Percentiles rank a stretch among this genome's conserved stretches.
These are phyloP conservation scores for Xylaria scruposa DNA, from an alignment of 495 filamentous ascomycete genomes.

Conservation along the genomic window DNA sequence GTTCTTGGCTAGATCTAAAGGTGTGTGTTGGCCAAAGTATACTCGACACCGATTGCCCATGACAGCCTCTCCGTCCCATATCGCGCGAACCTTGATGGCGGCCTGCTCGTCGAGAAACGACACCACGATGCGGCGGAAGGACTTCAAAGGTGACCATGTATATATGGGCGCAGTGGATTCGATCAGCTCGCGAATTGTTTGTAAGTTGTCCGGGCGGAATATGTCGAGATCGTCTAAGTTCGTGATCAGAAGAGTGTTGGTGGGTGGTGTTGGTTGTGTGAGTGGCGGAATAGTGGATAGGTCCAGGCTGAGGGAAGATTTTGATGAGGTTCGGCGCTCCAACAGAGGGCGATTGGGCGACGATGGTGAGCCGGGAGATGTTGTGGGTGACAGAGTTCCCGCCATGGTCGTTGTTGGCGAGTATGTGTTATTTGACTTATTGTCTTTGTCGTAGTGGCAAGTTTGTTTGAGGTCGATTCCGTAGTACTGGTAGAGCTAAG, in stretches of 20 bases:
- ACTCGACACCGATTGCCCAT: slow-evolving; percentile 75
- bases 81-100: slow-evolving; percentile 73
- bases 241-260: slow-evolving; percentile 94
- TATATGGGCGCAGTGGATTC: slow-evolving; percentile 72
- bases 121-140: slow-evolving; percentile 88
- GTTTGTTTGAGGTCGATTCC: background rate
- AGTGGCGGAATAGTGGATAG: slow-evolving; percentile 81
- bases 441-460: background rate
- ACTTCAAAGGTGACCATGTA: slow-evolving; percentile 90
- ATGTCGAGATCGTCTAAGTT: slow-evolving; percentile 79
- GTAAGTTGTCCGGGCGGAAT: slow-evolving; percentile 79
- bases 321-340: slow-evolving; percentile 44
- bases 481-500: background rate
- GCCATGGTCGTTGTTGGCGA: slow-evolving; percentile 32
- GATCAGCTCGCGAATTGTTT: slow-evolving; percentile 76
- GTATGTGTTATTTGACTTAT: background rate
- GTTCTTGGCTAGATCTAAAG: slow-evolving; percentile 56
- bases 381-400: slow-evolving; percentile 40
- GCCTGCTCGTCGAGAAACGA: slow-evolving; percentile 79
- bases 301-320: slow-evolving; percentile 76
- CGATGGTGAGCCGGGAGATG: slow-evolving; percentile 41
- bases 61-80: slow-evolving; percentile 73
- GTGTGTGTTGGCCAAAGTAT: slow-evolving; percentile 87
- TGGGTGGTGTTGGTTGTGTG: slow-evolving; percentile 77
- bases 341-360: slow-evolving; percentile 28